Conservation (phyloP, 106 monocot species). For the Dendrobium chrysotoxum region DNA sequence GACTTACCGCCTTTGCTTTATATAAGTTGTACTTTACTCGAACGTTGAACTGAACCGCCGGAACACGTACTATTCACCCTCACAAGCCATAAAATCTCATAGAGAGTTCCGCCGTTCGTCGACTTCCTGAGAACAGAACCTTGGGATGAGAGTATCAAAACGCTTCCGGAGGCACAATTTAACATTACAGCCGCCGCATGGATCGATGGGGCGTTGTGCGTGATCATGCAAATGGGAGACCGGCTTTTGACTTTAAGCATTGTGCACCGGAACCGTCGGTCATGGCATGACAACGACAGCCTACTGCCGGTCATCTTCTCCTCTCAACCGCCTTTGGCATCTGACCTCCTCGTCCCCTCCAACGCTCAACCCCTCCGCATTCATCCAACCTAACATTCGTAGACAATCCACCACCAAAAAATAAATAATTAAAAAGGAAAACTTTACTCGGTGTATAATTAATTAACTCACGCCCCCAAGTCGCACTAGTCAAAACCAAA, state of each 20-base stretch:
- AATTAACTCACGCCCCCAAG: neutral
- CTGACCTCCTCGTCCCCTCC: neutral
- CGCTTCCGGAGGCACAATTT: too few relatives aligned
- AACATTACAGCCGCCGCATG: too few relatives aligned
- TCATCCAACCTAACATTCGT: neutral
- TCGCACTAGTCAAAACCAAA: conserved; percentile 1
- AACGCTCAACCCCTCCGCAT: neutral
- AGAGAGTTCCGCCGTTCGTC: too few relatives aligned
- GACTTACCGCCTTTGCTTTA: too few relatives aligned
- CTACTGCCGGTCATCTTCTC: neutral
- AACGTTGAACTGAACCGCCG: too few relatives aligned
- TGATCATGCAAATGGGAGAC: neutral
- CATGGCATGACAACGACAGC: neutral
- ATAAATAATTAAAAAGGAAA: neutral
- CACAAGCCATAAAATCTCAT: too few relatives aligned
- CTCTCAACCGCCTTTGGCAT: too few relatives aligned
- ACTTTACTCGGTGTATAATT: neutral
- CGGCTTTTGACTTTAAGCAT: neutral
- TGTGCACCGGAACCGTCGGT: neutral
- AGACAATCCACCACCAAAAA: neutral
- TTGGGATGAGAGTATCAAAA: too few relatives aligned
- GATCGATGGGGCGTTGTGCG: too few relatives aligned
- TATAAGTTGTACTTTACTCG: too few relatives aligned
- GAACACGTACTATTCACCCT: too few relatives aligned
- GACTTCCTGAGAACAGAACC: too few relatives aligned